These are phyloP conservation scores for Dujonia santamariae DNA, from an alignment of 1,139 yeast species.

Conservation along the genomic window DNA sequence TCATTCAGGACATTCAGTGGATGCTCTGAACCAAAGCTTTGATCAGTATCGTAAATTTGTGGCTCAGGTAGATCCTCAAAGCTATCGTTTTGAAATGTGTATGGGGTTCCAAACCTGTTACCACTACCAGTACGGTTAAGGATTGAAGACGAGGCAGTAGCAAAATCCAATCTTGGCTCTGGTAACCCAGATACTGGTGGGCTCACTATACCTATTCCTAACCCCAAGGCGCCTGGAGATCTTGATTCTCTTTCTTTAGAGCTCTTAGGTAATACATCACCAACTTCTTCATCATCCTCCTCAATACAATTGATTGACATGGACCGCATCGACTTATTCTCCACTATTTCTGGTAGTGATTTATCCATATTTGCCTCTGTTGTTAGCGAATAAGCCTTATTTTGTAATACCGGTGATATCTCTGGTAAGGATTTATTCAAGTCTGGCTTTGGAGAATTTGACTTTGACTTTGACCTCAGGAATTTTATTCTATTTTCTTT, in stretches of 20 bases:
- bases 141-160: constrained; percentile 1
- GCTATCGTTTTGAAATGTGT: too few relatives aligned
- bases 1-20: constrained; percentile 4
- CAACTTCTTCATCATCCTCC: background rate
- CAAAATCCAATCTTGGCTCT: constrained; percentile 3
- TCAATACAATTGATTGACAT: background rate
- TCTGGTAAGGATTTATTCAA: constrained; percentile 3
- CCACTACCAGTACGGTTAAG: constrained; percentile 4
- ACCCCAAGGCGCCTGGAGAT: too few relatives aligned
- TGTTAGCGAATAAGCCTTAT: background rate
- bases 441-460: background rate
- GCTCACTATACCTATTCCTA: too few relatives aligned
- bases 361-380: background rate
- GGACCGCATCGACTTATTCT: background rate
- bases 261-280: background rate
- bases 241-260: too few relatives aligned
- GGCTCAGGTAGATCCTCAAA: constrained; percentile 7
- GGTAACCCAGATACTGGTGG: background rate
- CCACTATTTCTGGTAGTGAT: background rate
- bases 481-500: background rate
- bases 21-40: constrained; percentile 1
- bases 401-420: background rate
- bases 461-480: background rate
- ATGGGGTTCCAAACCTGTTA: constrained; percentile 2
- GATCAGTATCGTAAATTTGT: constrained; percentile 4